A percentile compares a stretch with the other conserved stretches of the same genome.
Conservation (phyloP, 2,329 filamentous ascomycete species). For the Beauveria varroae region DNA sequence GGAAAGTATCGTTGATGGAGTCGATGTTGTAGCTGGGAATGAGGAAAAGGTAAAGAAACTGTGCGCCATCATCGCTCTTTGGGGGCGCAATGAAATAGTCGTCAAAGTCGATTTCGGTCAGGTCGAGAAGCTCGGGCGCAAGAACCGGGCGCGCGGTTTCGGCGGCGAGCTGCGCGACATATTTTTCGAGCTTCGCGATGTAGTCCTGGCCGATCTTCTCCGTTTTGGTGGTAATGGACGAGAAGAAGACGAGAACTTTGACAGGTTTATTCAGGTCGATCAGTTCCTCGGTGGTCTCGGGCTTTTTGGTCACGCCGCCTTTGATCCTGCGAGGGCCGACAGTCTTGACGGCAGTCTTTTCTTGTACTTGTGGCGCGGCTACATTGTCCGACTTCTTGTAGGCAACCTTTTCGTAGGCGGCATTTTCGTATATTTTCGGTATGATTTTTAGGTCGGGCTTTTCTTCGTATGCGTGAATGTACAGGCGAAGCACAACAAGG, state of each 20-base stretch:
- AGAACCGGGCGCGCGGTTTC: conserved; percentile 33
- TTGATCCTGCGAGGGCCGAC: conserved; percentile 44
- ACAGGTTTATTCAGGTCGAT: conserved; percentile 39
- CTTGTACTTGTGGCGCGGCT: conserved; percentile 6
- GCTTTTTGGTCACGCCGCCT: conserved; percentile 30
- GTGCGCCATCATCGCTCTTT: conserved; percentile 45
- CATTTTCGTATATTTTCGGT: conserved; percentile 27
- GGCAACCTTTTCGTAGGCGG: conserved; percentile 18
- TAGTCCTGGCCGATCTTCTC: conserved; percentile 64
- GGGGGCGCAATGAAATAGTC: conserved; percentile 82
- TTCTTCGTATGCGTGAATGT: conserved; percentile 31
- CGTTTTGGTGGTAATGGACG: conserved; percentile 78
- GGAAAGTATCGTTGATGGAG: conserved; percentile 78
- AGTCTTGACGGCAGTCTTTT: conserved; percentile 24
- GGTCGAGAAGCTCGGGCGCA: conserved; percentile 61
- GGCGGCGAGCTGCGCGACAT: conserved; percentile 42
- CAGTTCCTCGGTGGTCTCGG: conserved; percentile 19
- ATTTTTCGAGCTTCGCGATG: conserved; percentile 42
- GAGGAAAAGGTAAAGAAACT: conserved; percentile 76
- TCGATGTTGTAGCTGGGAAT: conserved; percentile 94
- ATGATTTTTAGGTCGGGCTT: conserved; percentile 29
- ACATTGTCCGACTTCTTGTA: neutral
- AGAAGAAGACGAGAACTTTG: conserved; percentile 79
- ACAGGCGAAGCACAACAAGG: conserved; percentile 33
- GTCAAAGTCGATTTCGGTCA: conserved; percentile 84